Evolutionary conservation across 768 basidiomycete species (phyloP).

Genomic region (Suillus hirtellus): DNA sequence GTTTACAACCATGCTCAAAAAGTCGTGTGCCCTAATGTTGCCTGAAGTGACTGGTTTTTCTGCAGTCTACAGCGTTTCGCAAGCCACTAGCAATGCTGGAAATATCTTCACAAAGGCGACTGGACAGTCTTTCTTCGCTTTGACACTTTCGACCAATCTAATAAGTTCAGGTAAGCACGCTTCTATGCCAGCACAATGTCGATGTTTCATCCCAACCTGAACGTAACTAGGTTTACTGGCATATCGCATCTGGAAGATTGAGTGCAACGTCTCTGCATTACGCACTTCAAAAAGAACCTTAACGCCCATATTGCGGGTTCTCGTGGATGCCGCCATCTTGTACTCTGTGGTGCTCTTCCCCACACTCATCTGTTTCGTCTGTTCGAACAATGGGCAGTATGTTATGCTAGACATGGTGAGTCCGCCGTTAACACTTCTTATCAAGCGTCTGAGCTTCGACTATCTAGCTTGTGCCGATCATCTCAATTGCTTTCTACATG

Average conservation of each 20-base stretch:
- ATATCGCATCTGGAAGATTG: constrained; percentile 15
- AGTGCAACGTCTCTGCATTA: background rate
- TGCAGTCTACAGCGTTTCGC: constrained; percentile 13
- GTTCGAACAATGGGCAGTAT: constrained; percentile 12
- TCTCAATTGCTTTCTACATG: constrained; percentile 16
- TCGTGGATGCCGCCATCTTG: constrained; percentile 13
- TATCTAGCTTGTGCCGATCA: constrained; percentile 12
- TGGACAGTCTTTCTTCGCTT: constrained; percentile 13
- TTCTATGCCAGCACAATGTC: background rate
- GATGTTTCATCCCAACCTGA: background rate
- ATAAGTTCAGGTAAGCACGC: constrained; percentile 11
- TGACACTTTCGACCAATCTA: constrained; percentile 12
- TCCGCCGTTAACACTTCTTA: background rate
- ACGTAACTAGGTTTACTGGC: constrained; percentile 9
- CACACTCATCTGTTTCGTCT: constrained; percentile 12
- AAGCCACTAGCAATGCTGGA: constrained; percentile 10
- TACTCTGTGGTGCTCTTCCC: constrained; percentile 14
- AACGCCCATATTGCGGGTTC: constrained; percentile 8
- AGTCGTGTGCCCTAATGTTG: background rate
- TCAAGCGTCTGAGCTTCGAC: background rate
- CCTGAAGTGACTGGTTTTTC: constrained; percentile 7
- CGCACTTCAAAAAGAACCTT: background rate
- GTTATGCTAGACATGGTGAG: constrained; percentile 4
- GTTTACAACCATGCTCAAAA: background rate
- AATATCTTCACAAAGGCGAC: constrained; percentile 11